These are phyloP conservation scores for Fusarium lateritium DNA, from an alignment of 2,329 filamentous ascomycete genomes.

Conservation along the genomic window DNA sequence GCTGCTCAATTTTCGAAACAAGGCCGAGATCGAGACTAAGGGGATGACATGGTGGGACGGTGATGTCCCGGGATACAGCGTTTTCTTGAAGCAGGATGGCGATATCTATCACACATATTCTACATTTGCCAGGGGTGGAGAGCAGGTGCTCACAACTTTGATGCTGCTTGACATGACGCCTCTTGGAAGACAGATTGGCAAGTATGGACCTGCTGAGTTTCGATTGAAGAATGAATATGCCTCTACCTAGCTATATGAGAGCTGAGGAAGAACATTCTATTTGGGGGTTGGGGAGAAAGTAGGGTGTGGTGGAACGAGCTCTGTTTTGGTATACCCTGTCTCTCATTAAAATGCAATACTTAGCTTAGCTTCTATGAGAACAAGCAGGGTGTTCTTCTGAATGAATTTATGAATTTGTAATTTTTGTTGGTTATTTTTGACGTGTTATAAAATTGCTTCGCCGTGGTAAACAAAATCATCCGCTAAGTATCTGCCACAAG, in stretches of 20 bases:
- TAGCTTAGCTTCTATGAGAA: not conserved
- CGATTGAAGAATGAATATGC: slow-evolving; percentile 49
- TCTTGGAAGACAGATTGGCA: slow-evolving; percentile 51
- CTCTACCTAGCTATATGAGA: not conserved
- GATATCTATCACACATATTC: slow-evolving; percentile 58
- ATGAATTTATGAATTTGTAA: not conserved
- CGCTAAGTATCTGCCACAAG: slow-evolving; percentile 29
- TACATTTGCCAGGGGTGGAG: slow-evolving; percentile 52
- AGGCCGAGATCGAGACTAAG: slow-evolving; percentile 46
- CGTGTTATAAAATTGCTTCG: not conserved
- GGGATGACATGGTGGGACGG: slow-evolving; percentile 50
- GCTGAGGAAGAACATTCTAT: not conserved
- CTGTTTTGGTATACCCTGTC: not conserved
- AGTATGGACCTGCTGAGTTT: slow-evolving; percentile 47
- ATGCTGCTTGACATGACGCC: slow-evolving; percentile 55
- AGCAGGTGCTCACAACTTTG: slow-evolving; percentile 52
- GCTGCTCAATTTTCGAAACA: slow-evolving; percentile 48
- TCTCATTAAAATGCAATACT: not conserved
- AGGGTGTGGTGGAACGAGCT: not conserved
- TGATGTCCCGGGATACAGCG: slow-evolving; percentile 56
- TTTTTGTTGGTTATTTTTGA: not conserved
- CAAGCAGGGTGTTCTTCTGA: not conserved
- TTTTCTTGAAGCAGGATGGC: slow-evolving; percentile 53
- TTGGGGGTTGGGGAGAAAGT: not conserved
- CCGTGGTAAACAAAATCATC: not conserved